Conservation (phyloP, 176 grass and related monocot species). For the Bromus sterilis region DNA sequence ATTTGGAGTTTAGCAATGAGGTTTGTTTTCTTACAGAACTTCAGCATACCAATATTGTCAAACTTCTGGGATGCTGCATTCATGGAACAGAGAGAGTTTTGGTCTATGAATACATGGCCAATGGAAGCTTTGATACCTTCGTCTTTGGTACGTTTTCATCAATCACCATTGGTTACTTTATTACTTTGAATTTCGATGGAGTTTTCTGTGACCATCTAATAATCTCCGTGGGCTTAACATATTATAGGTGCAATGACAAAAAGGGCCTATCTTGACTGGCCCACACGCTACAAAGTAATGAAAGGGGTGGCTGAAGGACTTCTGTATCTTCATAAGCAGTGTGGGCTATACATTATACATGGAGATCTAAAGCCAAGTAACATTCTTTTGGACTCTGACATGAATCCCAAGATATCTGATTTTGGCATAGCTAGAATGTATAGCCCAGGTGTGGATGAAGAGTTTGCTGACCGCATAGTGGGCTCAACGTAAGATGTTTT, state of each 20-base stretch:
- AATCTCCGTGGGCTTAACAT: neutral
- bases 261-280: slow-evolving; percentile 15
- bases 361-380: slow-evolving; percentile 39
- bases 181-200: neutral
- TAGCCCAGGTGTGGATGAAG: neutral
- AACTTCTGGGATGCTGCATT: slow-evolving; percentile 17
- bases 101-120: slow-evolving; percentile 33
- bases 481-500: slow-evolving; percentile 8
- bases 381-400: slow-evolving; percentile 34
- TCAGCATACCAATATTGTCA: slow-evolving; percentile 31
- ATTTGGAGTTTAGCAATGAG: slow-evolving; percentile 12
- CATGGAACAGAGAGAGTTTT: slow-evolving; percentile 22
- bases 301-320: slow-evolving; percentile 31
- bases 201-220: neutral
- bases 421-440: slow-evolving; percentile 25
- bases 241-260: neutral
- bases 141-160: neutral
- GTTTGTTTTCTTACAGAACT: neutral
- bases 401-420: slow-evolving; percentile 38
- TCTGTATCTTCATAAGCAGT: slow-evolving; percentile 27
- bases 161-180: neutral
- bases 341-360: slow-evolving; percentile 18
- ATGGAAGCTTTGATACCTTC: slow-evolving; percentile 16
- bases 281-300: neutral
- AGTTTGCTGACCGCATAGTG: neutral